Conservation (phyloP, 2,329 filamentous ascomycete genomes). For the Colletotrichum navitas region DNA sequence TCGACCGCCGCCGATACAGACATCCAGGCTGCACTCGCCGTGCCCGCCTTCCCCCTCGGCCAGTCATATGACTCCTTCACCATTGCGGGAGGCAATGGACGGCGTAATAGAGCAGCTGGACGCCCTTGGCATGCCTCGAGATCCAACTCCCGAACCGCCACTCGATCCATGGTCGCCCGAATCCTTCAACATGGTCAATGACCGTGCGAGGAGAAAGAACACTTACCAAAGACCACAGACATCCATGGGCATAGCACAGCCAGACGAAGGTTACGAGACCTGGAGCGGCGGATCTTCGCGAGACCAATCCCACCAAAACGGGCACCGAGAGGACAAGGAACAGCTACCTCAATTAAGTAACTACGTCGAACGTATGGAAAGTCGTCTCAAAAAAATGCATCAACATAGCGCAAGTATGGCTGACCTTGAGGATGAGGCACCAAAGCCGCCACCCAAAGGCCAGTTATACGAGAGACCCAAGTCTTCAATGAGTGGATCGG, state of each 20-base stretch:
- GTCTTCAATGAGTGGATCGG: conserved; percentile 65
- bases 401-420: conserved; percentile 65
- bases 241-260: conserved; percentile 75
- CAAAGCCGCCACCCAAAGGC: conserved; percentile 73
- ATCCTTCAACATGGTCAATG: conserved; percentile 74
- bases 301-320: conserved; percentile 57
- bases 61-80: conserved; percentile 85
- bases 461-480: conserved; percentile 66
- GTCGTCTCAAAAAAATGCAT: conserved; percentile 79
- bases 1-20: conserved; percentile 60
- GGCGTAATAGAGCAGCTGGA: conserved; percentile 96
- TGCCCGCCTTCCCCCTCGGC: conserved; percentile 75
- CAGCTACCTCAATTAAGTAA: conserved; percentile 81
- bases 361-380: conserved; percentile 94
- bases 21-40: conserved; percentile 71
- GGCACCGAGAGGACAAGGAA: conserved; percentile 61
- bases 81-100: conserved; percentile 94
- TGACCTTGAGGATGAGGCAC: conserved; percentile 64
- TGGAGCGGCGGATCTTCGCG: conserved; percentile 68
- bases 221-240: conserved; percentile 72
- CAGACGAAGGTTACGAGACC: conserved; percentile 72
- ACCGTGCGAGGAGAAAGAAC: conserved; percentile 54
- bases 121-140: conserved; percentile 78
- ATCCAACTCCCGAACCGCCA: conserved; percentile 66
- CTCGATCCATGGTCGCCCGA: conserved; percentile 91